A percentile compares a stretch with the other conserved stretches of the same genome.
Conservation (phyloP, 169 alveolate genomes). For the Plasmodium coatneyi region DNA sequence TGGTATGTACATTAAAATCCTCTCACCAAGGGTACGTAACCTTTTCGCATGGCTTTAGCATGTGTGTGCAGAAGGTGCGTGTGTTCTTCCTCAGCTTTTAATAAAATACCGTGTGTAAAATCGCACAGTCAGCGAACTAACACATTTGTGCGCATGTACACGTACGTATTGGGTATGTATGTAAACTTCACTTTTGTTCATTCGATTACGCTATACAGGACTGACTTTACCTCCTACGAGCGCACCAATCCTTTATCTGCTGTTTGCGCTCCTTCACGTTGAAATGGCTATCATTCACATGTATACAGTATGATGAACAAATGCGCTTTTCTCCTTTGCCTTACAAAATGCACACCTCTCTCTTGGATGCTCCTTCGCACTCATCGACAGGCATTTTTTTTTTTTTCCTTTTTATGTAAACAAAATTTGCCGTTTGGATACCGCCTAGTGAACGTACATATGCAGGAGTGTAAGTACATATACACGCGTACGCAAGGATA, state of each 20-base stretch:
- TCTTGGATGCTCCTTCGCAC: background rate
- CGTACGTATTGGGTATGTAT: background rate
- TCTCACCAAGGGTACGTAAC: background rate
- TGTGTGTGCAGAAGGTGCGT: background rate
- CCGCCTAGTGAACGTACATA: background rate
- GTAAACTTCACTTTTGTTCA: background rate
- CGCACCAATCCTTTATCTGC: background rate
- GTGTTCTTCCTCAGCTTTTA: background rate
- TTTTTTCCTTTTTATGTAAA: background rate
- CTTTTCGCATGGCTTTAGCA: background rate
- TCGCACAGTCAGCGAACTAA: background rate
- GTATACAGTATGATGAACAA: background rate
- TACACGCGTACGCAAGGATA: background rate
- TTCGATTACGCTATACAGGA: background rate
- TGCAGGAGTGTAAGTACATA: background rate
- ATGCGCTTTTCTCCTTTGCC: background rate
- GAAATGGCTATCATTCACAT: background rate
- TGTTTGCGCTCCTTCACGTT: background rate
- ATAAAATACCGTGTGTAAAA: background rate
- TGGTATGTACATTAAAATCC: background rate
- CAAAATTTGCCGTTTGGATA: background rate
- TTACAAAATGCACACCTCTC: background rate
- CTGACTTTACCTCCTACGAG: background rate
- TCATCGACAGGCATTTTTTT: background rate
- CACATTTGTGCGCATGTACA: conserved; percentile 2